phyloP scores from a whole-genome alignment of 2,329 filamentous ascomycete genomes.

The Xylariaceae sp. region DNA sequence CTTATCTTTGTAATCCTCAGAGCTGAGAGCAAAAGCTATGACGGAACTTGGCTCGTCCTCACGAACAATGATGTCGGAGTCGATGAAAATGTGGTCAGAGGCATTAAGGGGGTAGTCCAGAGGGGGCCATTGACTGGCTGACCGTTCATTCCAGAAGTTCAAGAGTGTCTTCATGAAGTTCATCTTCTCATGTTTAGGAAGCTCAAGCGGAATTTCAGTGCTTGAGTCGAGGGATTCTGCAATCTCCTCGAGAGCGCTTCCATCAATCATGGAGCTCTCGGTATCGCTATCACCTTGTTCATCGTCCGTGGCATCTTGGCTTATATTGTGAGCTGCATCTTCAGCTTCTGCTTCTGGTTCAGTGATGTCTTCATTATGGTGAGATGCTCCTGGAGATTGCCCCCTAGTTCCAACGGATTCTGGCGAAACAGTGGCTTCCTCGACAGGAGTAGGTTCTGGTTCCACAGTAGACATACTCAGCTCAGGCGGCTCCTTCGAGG shows the following conservation, averaged over 20 bases:
- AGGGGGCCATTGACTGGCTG: slow-evolving; percentile 86
- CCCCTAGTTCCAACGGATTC: slow-evolving; percentile 10
- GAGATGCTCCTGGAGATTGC: slow-evolving; percentile 28
- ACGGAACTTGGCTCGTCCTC: slow-evolving; percentile 97
- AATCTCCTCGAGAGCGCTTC: slow-evolving; percentile 60
- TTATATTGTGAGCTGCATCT: slow-evolving; percentile 42
- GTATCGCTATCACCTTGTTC: slow-evolving; percentile 66
- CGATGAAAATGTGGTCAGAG: slow-evolving; percentile 91
- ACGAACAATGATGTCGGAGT: slow-evolving; percentile 93
- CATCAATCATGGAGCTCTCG: slow-evolving; percentile 64
- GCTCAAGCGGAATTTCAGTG: slow-evolving; percentile 60
- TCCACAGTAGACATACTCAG: slow-evolving; percentile 25
- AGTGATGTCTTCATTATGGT: slow-evolving; percentile 31
- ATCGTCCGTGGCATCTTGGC: slow-evolving; percentile 61
- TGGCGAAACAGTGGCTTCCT: slow-evolving; percentile 7
- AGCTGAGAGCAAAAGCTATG: slow-evolving; percentile 86
- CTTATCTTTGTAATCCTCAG: slow-evolving; percentile 79
- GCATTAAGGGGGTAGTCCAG: slow-evolving; percentile 86
- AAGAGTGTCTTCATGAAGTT: slow-evolving; percentile 93
- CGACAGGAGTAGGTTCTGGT: slow-evolving; percentile 15
- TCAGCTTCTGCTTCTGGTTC: slow-evolving; percentile 43
- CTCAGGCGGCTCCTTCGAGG: slow-evolving; percentile 33
- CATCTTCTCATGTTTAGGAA: slow-evolving; percentile 88
- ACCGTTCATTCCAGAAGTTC: slow-evolving; percentile 97
- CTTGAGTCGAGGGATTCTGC: slow-evolving; percentile 57